These are phyloP conservation scores for Solanum acaule DNA, from an alignment of 257 asterid species.

Conservation along the genomic window DNA sequence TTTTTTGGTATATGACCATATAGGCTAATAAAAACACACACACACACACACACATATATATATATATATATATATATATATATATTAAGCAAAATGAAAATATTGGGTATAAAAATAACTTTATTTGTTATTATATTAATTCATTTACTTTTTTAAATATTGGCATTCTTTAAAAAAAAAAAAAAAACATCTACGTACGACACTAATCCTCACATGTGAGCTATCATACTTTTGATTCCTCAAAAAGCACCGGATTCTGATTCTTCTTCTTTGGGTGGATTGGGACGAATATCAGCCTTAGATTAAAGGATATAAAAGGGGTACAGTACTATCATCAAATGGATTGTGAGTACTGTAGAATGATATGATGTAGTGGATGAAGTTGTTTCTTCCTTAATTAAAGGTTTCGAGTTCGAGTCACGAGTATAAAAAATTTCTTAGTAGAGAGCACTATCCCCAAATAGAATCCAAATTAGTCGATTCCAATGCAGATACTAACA, in stretches of 20 bases:
- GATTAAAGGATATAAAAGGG: slow-evolving; percentile 14
- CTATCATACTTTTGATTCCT: slow-evolving; percentile 4
- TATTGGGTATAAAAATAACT: too few relatives aligned
- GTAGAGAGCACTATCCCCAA: background rate
- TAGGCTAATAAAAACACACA: too few relatives aligned
- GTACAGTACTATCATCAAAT: background rate
- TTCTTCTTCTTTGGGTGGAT: background rate
- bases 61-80: too few relatives aligned
- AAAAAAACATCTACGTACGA: background rate
- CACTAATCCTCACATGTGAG: background rate
- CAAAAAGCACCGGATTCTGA: background rate
- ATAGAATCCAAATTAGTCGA: background rate
- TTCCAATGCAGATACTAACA: background rate
- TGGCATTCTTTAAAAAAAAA: background rate
- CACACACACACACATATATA: too few relatives aligned
- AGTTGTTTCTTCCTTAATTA: too few relatives aligned
- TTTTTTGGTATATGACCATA: background rate
- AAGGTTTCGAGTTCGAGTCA: background rate
- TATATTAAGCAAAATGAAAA: background rate
- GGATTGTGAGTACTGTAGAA: background rate
- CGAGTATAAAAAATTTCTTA: too few relatives aligned
- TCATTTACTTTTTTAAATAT: background rate
- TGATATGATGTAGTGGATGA: background rate
- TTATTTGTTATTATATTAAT: background rate
- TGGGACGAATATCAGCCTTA: slow-evolving; percentile 15